phyloP scores from a whole-genome alignment of 2,329 filamentous ascomycete genomes.

The Aspergillus sp. region DNA sequence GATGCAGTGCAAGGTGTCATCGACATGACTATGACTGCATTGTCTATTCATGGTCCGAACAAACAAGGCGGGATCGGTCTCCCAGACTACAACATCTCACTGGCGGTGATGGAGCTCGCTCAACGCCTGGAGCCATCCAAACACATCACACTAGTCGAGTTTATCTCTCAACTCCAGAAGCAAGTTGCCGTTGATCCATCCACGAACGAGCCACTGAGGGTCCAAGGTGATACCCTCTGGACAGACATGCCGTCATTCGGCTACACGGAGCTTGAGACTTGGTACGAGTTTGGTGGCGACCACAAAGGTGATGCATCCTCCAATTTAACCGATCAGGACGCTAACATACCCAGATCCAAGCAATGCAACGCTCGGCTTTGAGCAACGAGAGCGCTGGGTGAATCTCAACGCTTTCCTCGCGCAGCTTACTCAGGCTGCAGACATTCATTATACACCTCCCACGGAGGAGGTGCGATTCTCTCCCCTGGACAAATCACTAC shows the following conservation, averaged over 20 bases:
- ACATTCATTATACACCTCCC: conserved; percentile 7
- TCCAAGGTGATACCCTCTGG: neutral
- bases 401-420: conserved; percentile 14
- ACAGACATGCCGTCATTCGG: neutral
- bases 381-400: conserved; percentile 39
- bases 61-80: neutral
- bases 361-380: neutral
- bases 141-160: neutral
- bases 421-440: conserved; percentile 13
- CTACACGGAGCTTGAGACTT: neutral
- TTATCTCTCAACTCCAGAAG: neutral
- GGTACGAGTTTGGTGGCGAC: neutral
- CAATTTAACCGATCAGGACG: neutral
- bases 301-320: neutral
- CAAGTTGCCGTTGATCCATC: neutral
- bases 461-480: neutral
- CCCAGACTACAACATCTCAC: neutral
- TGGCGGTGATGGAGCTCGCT: neutral
- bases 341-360: neutral
- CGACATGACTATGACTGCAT: neutral
- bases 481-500: neutral
- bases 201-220: neutral
- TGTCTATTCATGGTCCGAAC: neutral
- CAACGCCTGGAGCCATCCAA: neutral
- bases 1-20: neutral